Evolutionary conservation across 2,329 filamentous ascomycete genomes (phyloP), one percentile per base, ranked within the genome.

Genomic region (Colletotrichum sp.): DNA sequence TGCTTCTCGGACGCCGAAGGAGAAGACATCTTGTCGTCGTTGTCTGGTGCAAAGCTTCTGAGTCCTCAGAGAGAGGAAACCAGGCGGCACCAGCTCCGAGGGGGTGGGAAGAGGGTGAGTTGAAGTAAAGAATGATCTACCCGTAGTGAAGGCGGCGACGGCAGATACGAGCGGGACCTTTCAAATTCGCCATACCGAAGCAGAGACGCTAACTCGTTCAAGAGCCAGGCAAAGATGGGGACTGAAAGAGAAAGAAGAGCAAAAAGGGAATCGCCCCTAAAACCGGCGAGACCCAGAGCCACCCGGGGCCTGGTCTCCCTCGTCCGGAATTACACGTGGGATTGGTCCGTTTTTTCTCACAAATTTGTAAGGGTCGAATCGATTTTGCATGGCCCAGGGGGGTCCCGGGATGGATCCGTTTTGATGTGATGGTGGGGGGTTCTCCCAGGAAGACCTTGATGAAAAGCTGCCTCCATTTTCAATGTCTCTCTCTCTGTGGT

Each of bases 61-160:
- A 36, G 32, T 36, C 60, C 60, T 25, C 30, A 22, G 30, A 39
- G 16, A 8, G 18, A 22, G 25, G 16, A 36, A 22, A 2, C 22
- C 4, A 55, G 15, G 15, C 55, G 18, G 16, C 30, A 13, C 25
- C 36, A 13, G 25, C 22, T 13, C 16, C 28, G 9, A n/a, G 22
- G 16, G n/a, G n/a, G 16, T 48, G 9, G 39, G 39, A 12, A n/a
- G 39, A 48, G 8, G 43, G 36, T 15, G 55, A 30, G 39, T 75
- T 52, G 22, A 75, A 68, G 69, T 64, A 15, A n/a, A n/a, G 30
- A 71, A 75, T 27, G 55, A 52, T 70, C 67, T 70, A 62, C 66
- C 55, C 48, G 22, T 61, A 4, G 22, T 48, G 39, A 48, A 58
- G 18, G 67, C 70, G 32, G 61, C 72, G 43, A 55, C 71, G 36